Base-by-base conservation (phyloP, 163 green algal genomes). In the Chloroidium sp. region DNA sequence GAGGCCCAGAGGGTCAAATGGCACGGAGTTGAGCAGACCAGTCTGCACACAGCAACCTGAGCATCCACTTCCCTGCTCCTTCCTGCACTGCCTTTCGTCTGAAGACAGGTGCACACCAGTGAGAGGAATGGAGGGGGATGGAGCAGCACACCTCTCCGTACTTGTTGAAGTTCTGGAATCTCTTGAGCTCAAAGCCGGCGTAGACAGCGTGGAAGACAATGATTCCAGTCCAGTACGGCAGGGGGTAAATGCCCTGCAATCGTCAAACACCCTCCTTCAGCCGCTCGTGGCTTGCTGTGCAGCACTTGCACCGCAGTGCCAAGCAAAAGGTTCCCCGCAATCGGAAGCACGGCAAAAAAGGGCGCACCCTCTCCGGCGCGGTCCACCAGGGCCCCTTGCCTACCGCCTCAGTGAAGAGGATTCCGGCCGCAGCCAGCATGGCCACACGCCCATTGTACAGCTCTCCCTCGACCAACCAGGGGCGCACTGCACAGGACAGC, bases 1-100 rank as follows among this genome's bases (percentile, higher is more conserved):
- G 84, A 96, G 91, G 85, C 86, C 86, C 62, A 94, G 69, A 68
- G 92, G 93, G 91, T 97, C 93, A 80, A 98, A 96, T 78, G 79
- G 79, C 60, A 74, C 79, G 89, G 91, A 79, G 90, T 86, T 77
- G 77, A 94, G 78, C 59, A 94, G 69, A 74, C 92, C 91, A 76
- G 62, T 81, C 83, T 85, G 80, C 68, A 84, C 6, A 68, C 59
- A 68, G 62, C n/a, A 78, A 61, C 62, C 68, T 64, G 36, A 36
- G 36, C 36, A 36, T 36, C 36, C 36, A 36, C 36, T 36, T 36
- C 60, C 4, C 59, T 13, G 64, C 10, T 76, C 36, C 36, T 36
- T 36, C 36, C 36, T 36, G 36, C 36, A 36, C 36, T 36, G 36
- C 36, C 36, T 36, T 36, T 36, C 36, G 36, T 36, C 36, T 36